These are phyloP conservation scores for Hura crepitans DNA, from an alignment of 441 rosid genomes.

Conservation along the genomic window DNA sequence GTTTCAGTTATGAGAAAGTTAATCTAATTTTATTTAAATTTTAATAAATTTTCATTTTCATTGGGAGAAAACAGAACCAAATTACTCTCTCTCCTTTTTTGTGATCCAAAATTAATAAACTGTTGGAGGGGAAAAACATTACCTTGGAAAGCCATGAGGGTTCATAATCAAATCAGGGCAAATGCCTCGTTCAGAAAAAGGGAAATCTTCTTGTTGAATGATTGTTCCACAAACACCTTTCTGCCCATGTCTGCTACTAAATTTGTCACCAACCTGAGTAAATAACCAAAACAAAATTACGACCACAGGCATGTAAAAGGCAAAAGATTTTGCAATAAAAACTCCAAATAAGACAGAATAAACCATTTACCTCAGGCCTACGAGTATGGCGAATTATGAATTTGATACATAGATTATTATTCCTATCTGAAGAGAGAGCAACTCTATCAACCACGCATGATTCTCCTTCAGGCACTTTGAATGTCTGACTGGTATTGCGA, in stretches of 20 bases:
- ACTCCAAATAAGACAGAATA: background rate
- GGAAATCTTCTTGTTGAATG: slow-evolving; percentile 92
- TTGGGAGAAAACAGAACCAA: background rate
- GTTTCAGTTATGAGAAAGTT: background rate
- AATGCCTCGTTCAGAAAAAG: slow-evolving; percentile 93
- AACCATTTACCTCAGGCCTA: slow-evolving; percentile 78
- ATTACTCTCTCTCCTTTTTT: slow-evolving; percentile 3
- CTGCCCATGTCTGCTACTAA: slow-evolving; percentile 98
- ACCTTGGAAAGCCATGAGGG: slow-evolving; percentile 99
- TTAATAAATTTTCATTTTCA: background rate
- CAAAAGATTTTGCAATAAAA: background rate
- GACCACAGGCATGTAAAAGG: background rate
- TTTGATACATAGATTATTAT: slow-evolving; percentile 50
- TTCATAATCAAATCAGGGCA: slow-evolving; percentile 98
- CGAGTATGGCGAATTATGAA: slow-evolving; percentile 84
- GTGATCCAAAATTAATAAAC: background rate
- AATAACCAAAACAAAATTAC: slow-evolving; percentile 15
- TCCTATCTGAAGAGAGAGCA: slow-evolving; percentile 60
- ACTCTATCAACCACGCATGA: slow-evolving; percentile 81
- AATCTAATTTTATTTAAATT: background rate
- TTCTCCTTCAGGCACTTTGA: slow-evolving; percentile 80
- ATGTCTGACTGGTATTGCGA: slow-evolving; percentile 45
- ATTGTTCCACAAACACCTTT: slow-evolving; percentile 98
- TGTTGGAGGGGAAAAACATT: slow-evolving; percentile 11
- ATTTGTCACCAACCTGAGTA: slow-evolving; percentile 85